Evolutionary conservation across 345 rosid genomes (phyloP), one percentile per base, ranked within the genome.

Genomic region (Excoecaria cochinchinensis): DNA sequence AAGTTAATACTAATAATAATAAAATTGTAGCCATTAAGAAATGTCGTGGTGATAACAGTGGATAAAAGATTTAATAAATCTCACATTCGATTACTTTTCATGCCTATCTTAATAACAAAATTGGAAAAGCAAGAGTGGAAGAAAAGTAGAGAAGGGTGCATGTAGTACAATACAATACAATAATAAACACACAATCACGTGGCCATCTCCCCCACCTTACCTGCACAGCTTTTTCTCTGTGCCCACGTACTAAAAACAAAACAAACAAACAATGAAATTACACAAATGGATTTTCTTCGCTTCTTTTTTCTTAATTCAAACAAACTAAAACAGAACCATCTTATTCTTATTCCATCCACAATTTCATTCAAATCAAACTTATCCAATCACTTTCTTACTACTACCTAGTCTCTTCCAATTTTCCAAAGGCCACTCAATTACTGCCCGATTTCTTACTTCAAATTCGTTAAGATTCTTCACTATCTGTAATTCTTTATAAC

Each of bases 111-210:
- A 31, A 31, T 2, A 31, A 31, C 31, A 31, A 31, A 31, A 31
- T 31, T 31, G 31, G 31, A 31, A 31, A 31, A 31, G 31, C 31
- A 31, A 31, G 31, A 31, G 2, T 2, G 31, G 2, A 31, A 31
- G 31, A 31, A 31, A 31, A 31, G 31, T 2, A 31, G 31, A 31
- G 31, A 31, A 31, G 31, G 31, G 31, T 31, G 31, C 31, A 31
- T 31, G 31, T n/a, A n/a, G n/a, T n/a, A n/a, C n/a, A n/a, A n/a
- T n/a, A n/a, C n/a, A n/a, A n/a, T n/a, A n/a, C 31, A 31, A 31
- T 31, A 31, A 44, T 44, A 58, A 58, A 58, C 31, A 51, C 25
- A 42, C 36, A 42, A 19, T 65, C 69, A 65, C 69, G 69, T 65
- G 69, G 51, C 36, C 10, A 65, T 17, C 31, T 1, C 2, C 31